phyloP scores from a whole-genome alignment of 2,329 filamentous ascomycete genomes.

The Leptographium lundbergii region DNA sequence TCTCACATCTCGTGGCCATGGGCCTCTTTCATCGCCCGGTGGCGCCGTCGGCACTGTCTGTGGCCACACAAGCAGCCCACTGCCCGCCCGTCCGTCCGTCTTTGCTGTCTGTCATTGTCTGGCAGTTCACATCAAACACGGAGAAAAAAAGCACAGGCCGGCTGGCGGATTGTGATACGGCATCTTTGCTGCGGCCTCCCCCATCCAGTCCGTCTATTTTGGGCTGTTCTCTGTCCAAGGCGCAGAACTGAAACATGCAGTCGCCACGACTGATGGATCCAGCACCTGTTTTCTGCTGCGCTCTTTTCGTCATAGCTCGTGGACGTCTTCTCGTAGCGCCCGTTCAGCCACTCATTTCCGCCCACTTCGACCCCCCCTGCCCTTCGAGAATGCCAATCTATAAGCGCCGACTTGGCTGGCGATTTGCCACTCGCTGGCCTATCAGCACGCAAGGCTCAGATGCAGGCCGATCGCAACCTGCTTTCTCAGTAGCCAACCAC shows the following conservation, averaged over 20 bases:
- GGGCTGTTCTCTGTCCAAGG: neutral
- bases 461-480: constrained; percentile 2
- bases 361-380: neutral
- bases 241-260: constrained; percentile 32
- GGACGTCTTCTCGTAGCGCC: neutral
- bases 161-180: neutral
- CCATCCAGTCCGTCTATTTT: neutral
- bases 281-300: neutral
- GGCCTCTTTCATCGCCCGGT: neutral
- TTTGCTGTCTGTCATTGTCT: neutral
- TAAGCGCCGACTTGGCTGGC: constrained; percentile 37
- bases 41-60: neutral
- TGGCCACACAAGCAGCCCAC: neutral
- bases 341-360: neutral
- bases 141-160: neutral
- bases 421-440: constrained; percentile 24
- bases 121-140: neutral
- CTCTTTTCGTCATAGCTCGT: neutral
- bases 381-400: constrained; percentile 12
- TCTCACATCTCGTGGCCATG: neutral
- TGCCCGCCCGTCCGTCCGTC: neutral
- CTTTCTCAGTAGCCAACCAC: constrained; percentile 2
- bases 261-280: constrained; percentile 28
- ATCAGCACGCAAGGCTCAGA: constrained; percentile 22
- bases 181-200: neutral